Evolutionary conservation across 2,329 filamentous ascomycete genomes (phyloP).

Genomic region (Blumeria hordei): DNA sequence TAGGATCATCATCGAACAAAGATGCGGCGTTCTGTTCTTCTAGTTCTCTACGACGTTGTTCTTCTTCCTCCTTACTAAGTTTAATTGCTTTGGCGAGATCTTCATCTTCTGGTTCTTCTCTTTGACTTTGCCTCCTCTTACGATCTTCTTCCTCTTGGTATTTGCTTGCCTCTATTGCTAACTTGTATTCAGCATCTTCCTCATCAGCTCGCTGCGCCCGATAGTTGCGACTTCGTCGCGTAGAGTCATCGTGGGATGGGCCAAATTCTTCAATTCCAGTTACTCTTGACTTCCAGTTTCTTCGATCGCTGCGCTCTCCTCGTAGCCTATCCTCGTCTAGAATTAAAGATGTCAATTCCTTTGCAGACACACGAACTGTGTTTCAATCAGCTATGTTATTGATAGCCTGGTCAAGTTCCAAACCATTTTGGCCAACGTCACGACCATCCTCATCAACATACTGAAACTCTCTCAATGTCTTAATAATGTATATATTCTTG

Average conservation of each 20-base stretch:
- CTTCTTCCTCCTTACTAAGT: constrained; percentile 85
- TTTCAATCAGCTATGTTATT: constrained; percentile 10
- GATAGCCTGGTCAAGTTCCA: not conserved
- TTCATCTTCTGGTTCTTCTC: constrained; percentile 40
- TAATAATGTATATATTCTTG: constrained; percentile 97
- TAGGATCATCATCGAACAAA: constrained; percentile 64
- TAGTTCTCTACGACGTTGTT: constrained; percentile 61
- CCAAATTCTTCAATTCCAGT: constrained; percentile 72
- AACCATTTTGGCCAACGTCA: constrained; percentile 92
- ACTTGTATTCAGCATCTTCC: constrained; percentile 69
- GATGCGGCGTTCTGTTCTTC: constrained; percentile 67
- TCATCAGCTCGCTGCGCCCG: constrained; percentile 38
- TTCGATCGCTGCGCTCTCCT: constrained; percentile 72
- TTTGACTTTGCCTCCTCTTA: constrained; percentile 41
- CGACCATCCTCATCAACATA: constrained; percentile 88
- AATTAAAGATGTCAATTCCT: constrained; percentile 79
- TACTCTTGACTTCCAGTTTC: constrained; percentile 90
- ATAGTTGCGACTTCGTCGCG: constrained; percentile 21
- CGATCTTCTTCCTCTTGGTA: constrained; percentile 80
- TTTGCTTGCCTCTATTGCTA: constrained; percentile 89
- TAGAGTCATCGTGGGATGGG: constrained; percentile 16
- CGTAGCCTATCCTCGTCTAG: constrained; percentile 83
- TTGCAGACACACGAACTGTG: constrained; percentile 78
- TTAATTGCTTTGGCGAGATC: constrained; percentile 88
- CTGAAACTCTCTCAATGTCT: constrained; percentile 89